Percentiles rank a stretch among this genome's conserved stretches.
These are phyloP conservation scores for Schwanniomyces vanrijiae DNA, from an alignment of 805 yeast genomes.

Conservation along the genomic window DNA sequence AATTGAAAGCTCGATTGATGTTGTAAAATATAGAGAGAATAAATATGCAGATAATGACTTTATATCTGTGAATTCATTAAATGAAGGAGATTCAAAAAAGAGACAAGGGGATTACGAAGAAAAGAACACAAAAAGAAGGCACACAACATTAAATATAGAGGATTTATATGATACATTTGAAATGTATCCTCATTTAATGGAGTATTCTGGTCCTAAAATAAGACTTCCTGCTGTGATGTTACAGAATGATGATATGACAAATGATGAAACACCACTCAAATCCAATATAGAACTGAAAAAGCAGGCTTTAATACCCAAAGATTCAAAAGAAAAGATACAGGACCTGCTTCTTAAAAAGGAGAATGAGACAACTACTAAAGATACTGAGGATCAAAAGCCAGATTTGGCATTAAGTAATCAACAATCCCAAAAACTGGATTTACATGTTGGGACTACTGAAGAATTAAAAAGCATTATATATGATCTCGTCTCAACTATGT, in stretches of 20 bases:
- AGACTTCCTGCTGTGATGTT: conserved; percentile 50
- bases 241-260: conserved; percentile 53
- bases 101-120: conserved; percentile 19
- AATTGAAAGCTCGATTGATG: conserved; percentile 72
- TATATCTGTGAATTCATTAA: conserved; percentile 13
- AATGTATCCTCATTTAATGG: conserved; percentile 65
- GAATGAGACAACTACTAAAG: background rate
- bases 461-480: conserved; percentile 72
- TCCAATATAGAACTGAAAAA: conserved; percentile 15
- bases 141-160: conserved; percentile 53
- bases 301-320: background rate
- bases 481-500: conserved; percentile 54
- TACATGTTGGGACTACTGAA: conserved; percentile 58
- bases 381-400: background rate
- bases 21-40: conserved; percentile 59
- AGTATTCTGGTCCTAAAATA: conserved; percentile 62
- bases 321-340: conserved; percentile 2
- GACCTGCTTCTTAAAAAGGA: conserved; percentile 3
- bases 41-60: conserved; percentile 42
- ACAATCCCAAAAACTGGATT: conserved; percentile 11
- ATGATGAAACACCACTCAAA: conserved; percentile 32
- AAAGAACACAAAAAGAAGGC: conserved; percentile 5
- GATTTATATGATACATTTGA: conserved; percentile 66
- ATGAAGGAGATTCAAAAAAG: conserved; percentile 9
- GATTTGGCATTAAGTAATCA: background rate